Base-by-base conservation (phyloP, 1,139 yeast species). In the Tardiomyces depauwii region DNA sequence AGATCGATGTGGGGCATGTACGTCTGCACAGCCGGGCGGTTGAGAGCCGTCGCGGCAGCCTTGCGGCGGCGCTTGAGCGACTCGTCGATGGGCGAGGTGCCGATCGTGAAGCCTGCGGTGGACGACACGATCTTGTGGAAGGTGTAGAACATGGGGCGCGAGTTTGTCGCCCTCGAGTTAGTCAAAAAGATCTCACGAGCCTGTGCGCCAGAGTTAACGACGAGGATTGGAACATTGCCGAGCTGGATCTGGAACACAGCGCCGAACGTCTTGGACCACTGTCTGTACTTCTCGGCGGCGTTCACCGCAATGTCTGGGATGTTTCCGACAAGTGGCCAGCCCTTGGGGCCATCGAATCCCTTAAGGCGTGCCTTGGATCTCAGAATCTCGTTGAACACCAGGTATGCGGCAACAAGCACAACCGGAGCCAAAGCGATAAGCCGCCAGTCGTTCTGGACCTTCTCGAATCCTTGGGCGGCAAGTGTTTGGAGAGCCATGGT, bases 51-150 rank as follows among this genome's bases (percentile, higher is more conserved):
- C 0, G 79, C 68, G 38, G 79, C 63, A 13, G 71, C 67, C 57
- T 77, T 80, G 54, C 78, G 73, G 58, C 75, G 72, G 44, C 61
- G 65, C 50, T 68, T 66, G 55, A 69, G 80, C 1, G 78, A 67
- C 1, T 62, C 64, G 7, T 82, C 76, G 52, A 70, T 73, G 1
- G 88, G 87, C 0, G 86, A 80, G 0, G 86, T 77, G 0, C 88
- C 88, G 25, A 81, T 70, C 0, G 88, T 81, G 54, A 73, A 77
- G 0, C 80, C 80, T 49, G 76, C 80, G 0, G 78, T 71, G 12
- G 72, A 65, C 0, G 85, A 78, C 1, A 80, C 72, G 6, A 80
- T 64, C 11, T 70, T 66, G 60, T 81, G 87, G 62, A 81, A 81
- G 1, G 84, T 78, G 57, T 74, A 73, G 49, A 73, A 67, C 36